Percentiles rank a stretch among this genome's conserved stretches.
These are phyloP conservation scores for Cryptosporidium andersoni DNA, from an alignment of 169 alveolate genomes.

Conservation along the genomic window DNA sequence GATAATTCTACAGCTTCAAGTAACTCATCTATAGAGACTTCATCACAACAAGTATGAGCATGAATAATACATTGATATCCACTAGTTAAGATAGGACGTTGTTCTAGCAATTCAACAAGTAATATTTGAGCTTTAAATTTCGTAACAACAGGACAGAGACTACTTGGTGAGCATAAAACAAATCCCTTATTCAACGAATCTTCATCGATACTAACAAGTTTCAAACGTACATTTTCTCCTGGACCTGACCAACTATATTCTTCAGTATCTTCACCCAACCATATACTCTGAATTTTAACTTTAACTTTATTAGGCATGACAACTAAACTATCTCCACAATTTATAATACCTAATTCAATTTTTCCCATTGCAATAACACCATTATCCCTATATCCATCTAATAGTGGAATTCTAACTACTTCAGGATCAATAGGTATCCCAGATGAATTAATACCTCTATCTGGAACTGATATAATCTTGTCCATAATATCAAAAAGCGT, in stretches of 20 bases:
- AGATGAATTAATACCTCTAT: conserved; percentile 10
- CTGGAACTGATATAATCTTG: conserved; percentile 35
- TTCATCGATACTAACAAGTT: conserved; percentile 89
- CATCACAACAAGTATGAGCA: conserved; percentile 87
- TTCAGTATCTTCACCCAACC: conserved; percentile 84
- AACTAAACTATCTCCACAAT: conserved; percentile 81
- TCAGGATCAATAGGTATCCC: conserved; percentile 77
- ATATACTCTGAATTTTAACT: conserved; percentile 84
- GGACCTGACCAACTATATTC: conserved; percentile 89
- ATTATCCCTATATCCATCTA: conserved; percentile 91
- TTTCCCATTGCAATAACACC: conserved; percentile 92
- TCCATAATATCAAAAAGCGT: conserved; percentile 86
- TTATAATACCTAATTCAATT: conserved; percentile 86
- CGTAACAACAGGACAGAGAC: conserved; percentile 90
- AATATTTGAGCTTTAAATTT: conserved; percentile 90
- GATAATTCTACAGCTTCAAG: conserved; percentile 79
- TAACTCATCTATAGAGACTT: conserved; percentile 81
- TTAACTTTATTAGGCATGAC: conserved; percentile 88
- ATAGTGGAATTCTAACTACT: conserved; percentile 87
- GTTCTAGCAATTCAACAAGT: conserved; percentile 91
- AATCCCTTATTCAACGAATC: conserved; percentile 94
- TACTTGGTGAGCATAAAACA: conserved; percentile 90
- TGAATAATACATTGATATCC: conserved; percentile 93
- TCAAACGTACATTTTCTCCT: conserved; percentile 90
- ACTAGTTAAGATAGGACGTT: conserved; percentile 90